Conservation (phyloP, 2,329 filamentous ascomycete species). For the Phialophora tarda region DNA sequence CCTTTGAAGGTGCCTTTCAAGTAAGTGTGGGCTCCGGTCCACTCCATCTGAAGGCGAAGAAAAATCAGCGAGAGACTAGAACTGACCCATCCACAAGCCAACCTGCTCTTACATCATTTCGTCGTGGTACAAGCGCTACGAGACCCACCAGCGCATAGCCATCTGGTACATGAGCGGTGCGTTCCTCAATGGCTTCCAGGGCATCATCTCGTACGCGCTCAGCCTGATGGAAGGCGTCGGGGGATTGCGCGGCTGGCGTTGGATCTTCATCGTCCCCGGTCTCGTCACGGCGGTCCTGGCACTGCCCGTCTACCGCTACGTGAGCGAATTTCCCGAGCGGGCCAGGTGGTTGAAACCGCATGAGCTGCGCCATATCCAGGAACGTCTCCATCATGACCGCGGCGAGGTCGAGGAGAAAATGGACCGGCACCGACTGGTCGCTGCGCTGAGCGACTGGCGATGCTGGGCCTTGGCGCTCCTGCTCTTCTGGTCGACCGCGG, state of each 20-base stretch:
- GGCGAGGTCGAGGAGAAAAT: constrained; percentile 58
- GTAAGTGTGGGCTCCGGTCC: constrained; percentile 16
- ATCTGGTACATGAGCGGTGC: constrained; percentile 42
- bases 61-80: background rate
- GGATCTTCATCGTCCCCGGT: constrained; percentile 40
- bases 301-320: constrained; percentile 3
- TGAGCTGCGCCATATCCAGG: constrained; percentile 27
- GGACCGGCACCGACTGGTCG: constrained; percentile 53
- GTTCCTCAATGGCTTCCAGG: constrained; percentile 58
- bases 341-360: constrained; percentile 15
- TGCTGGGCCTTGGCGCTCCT: constrained; percentile 56
- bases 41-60: constrained; percentile 52
- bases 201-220: constrained; percentile 61
- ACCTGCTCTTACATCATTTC: constrained; percentile 22
- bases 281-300: constrained; percentile 10
- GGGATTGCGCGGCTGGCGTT: constrained; percentile 47
- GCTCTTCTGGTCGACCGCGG: constrained; percentile 52
- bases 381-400: constrained; percentile 59
- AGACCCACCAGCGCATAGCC: constrained; percentile 45
- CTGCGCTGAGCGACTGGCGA: constrained; percentile 56
- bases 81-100: constrained; percentile 63
- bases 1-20: constrained; percentile 45
- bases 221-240: constrained; percentile 41
- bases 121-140: constrained; percentile 44
- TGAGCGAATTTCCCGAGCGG: constrained; percentile 18